Evolutionary conservation across 805 yeast species (phyloP), one percentile per base, ranked within the genome.

Genomic region (Priceomyces haplophilus): DNA sequence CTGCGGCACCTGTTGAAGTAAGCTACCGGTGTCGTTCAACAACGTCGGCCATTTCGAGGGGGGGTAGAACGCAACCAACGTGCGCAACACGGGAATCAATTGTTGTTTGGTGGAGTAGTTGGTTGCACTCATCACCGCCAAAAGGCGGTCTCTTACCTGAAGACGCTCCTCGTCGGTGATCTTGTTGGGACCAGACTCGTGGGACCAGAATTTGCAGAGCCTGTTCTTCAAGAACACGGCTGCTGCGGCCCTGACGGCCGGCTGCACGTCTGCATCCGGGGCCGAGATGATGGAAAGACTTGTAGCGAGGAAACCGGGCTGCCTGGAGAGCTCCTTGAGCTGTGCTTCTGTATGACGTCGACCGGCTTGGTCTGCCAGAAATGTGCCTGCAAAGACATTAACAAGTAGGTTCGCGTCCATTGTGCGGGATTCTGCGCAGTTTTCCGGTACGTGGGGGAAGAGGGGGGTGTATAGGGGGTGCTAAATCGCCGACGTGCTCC

Each of bases 201-300:
- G 42, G 20, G 43, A 40, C 97, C 97, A 90, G 40, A 77, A 72
- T 29, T 78, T 72, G 12, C 72, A 67, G 17, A 88, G 73, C 43
- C 81, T 73, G 61, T 91, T 90, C 60, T 91, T 91, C 61, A 88
- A 79, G 61, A 80, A 88, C 3, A 91, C 82, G 0, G 93, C 89
- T 2, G 95, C 84, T 10, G 95, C 86, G 38, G 79, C 67, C 51
- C 82, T 76, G 38, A 85, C 72, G 18, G 72, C 76, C 47, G 47
- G 20, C 34, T 51, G 45, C 2, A 51, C 43, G 4, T 30, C 33
- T 12, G 37, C 24, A 32, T 41, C 33, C n/a, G 32, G 41, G 3
- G 47, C 50, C 43, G 47, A 19, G 15, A 88, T 72, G 40, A 89
- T 83, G 56, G 87, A 91, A 37, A 91, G 67, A 61, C 96, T 86